Base-by-base conservation (phyloP, 495 filamentous ascomycete genomes). In the Podospora tetraspora region DNA sequence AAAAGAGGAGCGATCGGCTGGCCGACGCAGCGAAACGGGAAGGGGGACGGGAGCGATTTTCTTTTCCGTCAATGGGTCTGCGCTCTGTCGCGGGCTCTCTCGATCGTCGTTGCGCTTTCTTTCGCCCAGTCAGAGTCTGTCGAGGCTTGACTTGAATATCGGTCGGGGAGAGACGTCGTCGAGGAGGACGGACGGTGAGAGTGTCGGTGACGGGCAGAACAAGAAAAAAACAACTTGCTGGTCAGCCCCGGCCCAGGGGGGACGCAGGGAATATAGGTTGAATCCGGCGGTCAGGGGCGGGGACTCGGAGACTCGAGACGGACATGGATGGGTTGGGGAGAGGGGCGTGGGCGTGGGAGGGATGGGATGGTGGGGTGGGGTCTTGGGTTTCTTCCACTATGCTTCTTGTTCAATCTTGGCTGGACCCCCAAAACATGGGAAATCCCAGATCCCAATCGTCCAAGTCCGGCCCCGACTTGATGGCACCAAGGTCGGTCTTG, bases 261-360 rank as follows among this genome's bases (percentile, higher is more conserved):
- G 43, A 52, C 16, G 43, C 43, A 52, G 43, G 43, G 43, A 52
- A 52, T 52, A 52, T 52, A 52, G 43, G 43, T 52, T 52, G 43
- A 52, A n/a, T 52, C 16, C 19, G 43, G 43, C 32, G 30, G 62
- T 64, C 62, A 64, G 32, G 62, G 23, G 34, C 62, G 30, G 37
- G 62, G 62, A 25, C 37, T 9, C 62, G 62, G 62, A 29, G 37
- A 64, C 62, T 66, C 10, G 29, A 37, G 63, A 59, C 52, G 43
- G 52, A 58, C 23, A 65, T 64, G 62, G 62, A 34, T 30, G 19
- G 32, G 19, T 43, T 12, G 52, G 7, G 27, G 64, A 34, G 13
- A 25, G 11, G 61, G 32, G 59, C 3, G 19, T 34, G 32, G 32
- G 32, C 32, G 32, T 34, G 32, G 32, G 32, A 10, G 30, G 30